These are phyloP conservation scores for Volvariella surrecta DNA, from an alignment of 1,284 basidiomycete species.

Conservation along the genomic window DNA sequence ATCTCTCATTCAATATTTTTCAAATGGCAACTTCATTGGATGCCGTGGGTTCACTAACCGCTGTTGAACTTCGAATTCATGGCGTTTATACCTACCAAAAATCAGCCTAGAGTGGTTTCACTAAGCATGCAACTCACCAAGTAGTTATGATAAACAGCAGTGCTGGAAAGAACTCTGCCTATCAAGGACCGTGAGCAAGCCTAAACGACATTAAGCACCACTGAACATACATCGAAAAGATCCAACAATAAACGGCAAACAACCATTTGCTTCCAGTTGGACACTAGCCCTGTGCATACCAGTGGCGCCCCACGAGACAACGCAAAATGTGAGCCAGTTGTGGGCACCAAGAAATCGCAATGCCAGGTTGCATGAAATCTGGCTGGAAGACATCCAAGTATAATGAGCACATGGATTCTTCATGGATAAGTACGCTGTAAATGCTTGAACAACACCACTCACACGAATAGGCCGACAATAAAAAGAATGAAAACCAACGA, in stretches of 20 bases:
- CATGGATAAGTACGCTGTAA: too few relatives aligned
- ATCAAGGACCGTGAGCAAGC: slow-evolving; percentile 1
- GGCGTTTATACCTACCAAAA: slow-evolving; percentile 31
- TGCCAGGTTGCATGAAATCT: slow-evolving; percentile 35
- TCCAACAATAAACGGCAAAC: slow-evolving; percentile 33
- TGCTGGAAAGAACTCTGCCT: slow-evolving; percentile 40
- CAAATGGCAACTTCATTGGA: too few relatives aligned
- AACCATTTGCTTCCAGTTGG: slow-evolving; percentile 28
- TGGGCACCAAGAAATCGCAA: slow-evolving; percentile 31
- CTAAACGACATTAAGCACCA: slow-evolving; percentile 3
- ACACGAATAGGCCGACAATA: slow-evolving; percentile 36
- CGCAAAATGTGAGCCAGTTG: slow-evolving; percentile 31
- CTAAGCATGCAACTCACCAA: slow-evolving; percentile 21
- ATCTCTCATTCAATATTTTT: too few relatives aligned
- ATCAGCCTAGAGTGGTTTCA: slow-evolving; percentile 1
- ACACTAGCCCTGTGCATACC: slow-evolving; percentile 38
- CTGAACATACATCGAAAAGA: slow-evolving; percentile 27
- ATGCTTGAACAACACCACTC: too few relatives aligned
- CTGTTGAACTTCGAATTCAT: slow-evolving; percentile 39
- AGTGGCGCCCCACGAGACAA: slow-evolving; percentile 33
- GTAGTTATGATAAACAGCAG: slow-evolving; percentile 37
- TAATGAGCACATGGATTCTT: slow-evolving; percentile 1
- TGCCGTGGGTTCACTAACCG: slow-evolving; percentile 22
- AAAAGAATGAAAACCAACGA: slow-evolving; percentile 37
- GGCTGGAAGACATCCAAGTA: slow-evolving; percentile 19